Evolutionary conservation across 306 rosid species (phyloP).

Genomic region (Betula pendula): DNA sequence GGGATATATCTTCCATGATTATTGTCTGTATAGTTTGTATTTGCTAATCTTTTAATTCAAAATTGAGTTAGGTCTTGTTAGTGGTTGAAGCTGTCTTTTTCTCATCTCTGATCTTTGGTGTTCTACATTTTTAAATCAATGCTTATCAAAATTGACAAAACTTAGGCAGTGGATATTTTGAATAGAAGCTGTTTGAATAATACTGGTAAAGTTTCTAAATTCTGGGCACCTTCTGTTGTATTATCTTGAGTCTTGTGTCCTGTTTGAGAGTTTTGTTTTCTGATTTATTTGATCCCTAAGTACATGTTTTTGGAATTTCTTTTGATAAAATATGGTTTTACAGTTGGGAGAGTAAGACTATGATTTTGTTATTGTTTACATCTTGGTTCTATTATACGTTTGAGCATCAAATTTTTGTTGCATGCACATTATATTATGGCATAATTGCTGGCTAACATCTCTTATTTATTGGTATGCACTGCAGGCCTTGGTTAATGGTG

Average conservation of each 20-base stretch:
- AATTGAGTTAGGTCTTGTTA: not conserved
- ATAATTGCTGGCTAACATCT: not conserved
- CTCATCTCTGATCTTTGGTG: not conserved
- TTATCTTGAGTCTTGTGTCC: not conserved
- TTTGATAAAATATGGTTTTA: conserved; percentile 4
- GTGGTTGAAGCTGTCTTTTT: not conserved
- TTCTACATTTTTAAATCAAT: not conserved
- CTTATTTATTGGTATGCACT: conserved; percentile 18
- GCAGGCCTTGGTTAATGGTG: conserved; percentile 72
- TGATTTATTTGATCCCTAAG: not conserved
- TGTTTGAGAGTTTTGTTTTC: not conserved
- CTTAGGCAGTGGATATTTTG: not conserved
- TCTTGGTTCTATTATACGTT: not conserved
- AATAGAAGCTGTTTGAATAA: not conserved
- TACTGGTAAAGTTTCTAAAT: not conserved
- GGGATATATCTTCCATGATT: not conserved
- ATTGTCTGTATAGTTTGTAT: not conserved
- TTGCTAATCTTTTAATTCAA: not conserved
- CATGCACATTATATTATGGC: not conserved
- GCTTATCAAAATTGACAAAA: not conserved
- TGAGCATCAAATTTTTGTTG: not conserved
- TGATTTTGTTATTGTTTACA: conserved; percentile 1
- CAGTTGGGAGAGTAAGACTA: not conserved
- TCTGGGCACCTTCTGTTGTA: not conserved
- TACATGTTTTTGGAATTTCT: not conserved